Conservation (phyloP, 768 basidiomycete species). For the Gautieria morchelliformis region DNA sequence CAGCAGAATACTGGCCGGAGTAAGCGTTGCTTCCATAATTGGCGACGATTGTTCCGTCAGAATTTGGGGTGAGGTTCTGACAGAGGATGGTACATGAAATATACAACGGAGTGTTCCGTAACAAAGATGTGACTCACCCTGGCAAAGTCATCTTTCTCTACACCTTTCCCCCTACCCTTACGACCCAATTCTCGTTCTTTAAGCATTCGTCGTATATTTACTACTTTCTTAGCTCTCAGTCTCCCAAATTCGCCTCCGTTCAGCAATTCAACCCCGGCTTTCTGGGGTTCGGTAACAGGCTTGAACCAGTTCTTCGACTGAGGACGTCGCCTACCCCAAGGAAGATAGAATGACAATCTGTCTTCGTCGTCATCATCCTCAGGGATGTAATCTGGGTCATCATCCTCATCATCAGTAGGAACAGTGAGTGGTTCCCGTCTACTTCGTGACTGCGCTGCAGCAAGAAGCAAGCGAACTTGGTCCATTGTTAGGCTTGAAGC, state of each 20-base stretch:
- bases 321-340: conserved; percentile 5
- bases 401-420: conserved; percentile 6
- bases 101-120: background rate
- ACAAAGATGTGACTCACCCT: conserved; percentile 33
- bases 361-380: conserved; percentile 12
- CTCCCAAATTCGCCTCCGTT: conserved; percentile 75
- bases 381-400: conserved; percentile 11
- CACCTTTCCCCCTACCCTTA: conserved; percentile 13
- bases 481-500: conserved; percentile 5
- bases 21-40: conserved; percentile 68
- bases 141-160: conserved; percentile 41
- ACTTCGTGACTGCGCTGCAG: conserved; percentile 4
- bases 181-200: conserved; percentile 26
- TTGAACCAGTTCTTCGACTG: conserved; percentile 26
- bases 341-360: conserved; percentile 13
- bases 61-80: conserved; percentile 69
- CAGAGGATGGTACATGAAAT: background rate
- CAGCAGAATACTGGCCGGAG: conserved; percentile 74
- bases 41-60: conserved; percentile 71
- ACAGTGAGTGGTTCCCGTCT: background rate
- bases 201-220: conserved; percentile 42
- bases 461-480: conserved; percentile 6
- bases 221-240: conserved; percentile 38
- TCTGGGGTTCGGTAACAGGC: conserved; percentile 46
- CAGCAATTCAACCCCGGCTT: conserved; percentile 54